These are phyloP conservation scores for Sclerotinia spermophila DNA, from an alignment of 2,329 filamentous ascomycete genomes.

Conservation along the genomic window DNA sequence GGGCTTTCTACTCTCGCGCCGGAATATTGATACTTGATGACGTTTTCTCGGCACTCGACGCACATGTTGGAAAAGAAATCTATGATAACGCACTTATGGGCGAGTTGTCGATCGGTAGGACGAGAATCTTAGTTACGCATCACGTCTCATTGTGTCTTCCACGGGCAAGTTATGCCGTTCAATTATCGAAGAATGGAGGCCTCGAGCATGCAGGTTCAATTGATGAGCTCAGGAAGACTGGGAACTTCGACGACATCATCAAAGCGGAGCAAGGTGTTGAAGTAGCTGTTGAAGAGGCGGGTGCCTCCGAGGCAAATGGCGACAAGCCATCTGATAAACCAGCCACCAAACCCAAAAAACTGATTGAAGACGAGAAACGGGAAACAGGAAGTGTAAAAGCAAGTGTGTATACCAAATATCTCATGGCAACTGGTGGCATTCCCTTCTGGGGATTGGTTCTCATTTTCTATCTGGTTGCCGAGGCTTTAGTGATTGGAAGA, in stretches of 20 bases:
- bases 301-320: slow-evolving; percentile 44
- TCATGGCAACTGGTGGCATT: slow-evolving; percentile 61
- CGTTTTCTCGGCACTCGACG: slow-evolving; percentile 74
- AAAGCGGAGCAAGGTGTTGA: slow-evolving; percentile 48
- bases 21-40: slow-evolving; percentile 75
- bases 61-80: slow-evolving; percentile 73
- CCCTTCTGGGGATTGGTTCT: slow-evolving; percentile 56
- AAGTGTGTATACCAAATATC: slow-evolving; percentile 62
- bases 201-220: slow-evolving; percentile 58
- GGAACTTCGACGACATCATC: slow-evolving; percentile 54
- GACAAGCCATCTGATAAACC: slow-evolving; percentile 42
- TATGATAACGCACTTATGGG: slow-evolving; percentile 72
- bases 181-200: slow-evolving; percentile 64
- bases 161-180: slow-evolving; percentile 67
- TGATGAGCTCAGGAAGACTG: slow-evolving; percentile 55
- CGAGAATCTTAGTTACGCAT: slow-evolving; percentile 74
- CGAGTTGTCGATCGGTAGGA: slow-evolving; percentile 62
- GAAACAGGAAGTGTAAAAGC: slow-evolving; percentile 65
- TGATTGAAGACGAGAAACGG: slow-evolving; percentile 68
- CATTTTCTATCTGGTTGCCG: slow-evolving; percentile 46
- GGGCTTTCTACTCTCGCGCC: slow-evolving; percentile 73
- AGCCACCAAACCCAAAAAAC: slow-evolving; percentile 50
- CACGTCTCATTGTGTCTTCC: slow-evolving; percentile 68
- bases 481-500: slow-evolving; percentile 39
- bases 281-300: slow-evolving; percentile 47